Evolutionary conservation across 441 rosid species (phyloP).

Genomic region (Bocquillonia castaneifolia): DNA sequence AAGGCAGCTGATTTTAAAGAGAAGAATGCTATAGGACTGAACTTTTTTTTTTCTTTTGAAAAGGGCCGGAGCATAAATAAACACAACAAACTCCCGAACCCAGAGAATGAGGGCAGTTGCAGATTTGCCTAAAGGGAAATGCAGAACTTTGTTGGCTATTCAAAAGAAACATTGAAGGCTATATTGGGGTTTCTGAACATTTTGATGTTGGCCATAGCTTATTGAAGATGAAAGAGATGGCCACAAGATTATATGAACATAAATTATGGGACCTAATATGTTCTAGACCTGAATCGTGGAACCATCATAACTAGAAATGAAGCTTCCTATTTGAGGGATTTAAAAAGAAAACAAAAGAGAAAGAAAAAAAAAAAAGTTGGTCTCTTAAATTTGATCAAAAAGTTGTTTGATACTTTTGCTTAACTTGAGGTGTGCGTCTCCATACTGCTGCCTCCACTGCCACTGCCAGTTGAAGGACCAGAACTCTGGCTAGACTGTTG

Average conservation of each 20-base stretch:
- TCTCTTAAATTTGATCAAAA: constrained; percentile 46
- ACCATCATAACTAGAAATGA: constrained; percentile 26
- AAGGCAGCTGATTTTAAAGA: constrained; percentile 25
- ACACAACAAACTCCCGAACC: constrained; percentile 34
- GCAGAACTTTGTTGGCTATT: constrained; percentile 35
- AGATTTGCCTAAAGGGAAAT: constrained; percentile 29
- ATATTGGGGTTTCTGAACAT: constrained; percentile 35
- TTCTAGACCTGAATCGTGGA: constrained; percentile 44
- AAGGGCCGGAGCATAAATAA: constrained; percentile 34
- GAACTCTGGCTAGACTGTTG: constrained; percentile 49
- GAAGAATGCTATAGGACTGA: constrained; percentile 30
- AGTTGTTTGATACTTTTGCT: constrained; percentile 31
- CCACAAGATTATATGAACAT: constrained; percentile 41
- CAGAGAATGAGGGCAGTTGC: constrained; percentile 18
- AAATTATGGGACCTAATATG: constrained; percentile 35
- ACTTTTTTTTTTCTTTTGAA: constrained; percentile 13
- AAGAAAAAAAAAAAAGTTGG: constrained; percentile 22
- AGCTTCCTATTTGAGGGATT: constrained; percentile 37
- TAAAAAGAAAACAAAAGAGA: constrained; percentile 18
- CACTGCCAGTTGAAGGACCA: constrained; percentile 38
- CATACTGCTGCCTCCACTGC: constrained; percentile 28
- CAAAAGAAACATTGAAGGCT: constrained; percentile 32
- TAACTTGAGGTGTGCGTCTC: constrained; percentile 43
- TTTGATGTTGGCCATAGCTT: constrained; percentile 39
- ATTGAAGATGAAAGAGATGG: constrained; percentile 42